Base-by-base conservation (phyloP, 2,329 filamentous ascomycete genomes). In the Epicoccum nigrum region DNA sequence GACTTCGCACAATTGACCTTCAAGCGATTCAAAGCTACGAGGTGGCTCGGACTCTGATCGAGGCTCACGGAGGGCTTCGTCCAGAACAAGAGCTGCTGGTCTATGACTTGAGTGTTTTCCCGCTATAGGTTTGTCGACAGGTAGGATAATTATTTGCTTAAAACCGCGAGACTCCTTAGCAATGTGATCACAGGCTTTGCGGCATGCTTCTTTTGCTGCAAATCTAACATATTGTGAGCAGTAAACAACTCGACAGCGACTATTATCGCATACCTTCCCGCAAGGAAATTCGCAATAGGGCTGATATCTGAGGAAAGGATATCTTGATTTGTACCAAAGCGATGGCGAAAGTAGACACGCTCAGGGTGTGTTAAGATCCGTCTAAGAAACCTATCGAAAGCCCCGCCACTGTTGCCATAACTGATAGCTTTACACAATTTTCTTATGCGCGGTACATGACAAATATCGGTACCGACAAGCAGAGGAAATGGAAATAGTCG, bases 391-490 rank as follows among this genome's bases (percentile, higher is more conserved):
- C 42, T 53, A 9, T 51, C 17, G 13, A 70, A 54, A 4, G 54
- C 45, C 1, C 28, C 42, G 12, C 40, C 40, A 21, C 34, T 44
- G 17, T 40, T 47, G 52, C 28, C 28, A 23, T 48, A 16, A 3
- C 33, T 30, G 23, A 31, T 32, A 48, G 62, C 56, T 15, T 67
- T 71, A 44, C 93, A 71, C 43, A 92, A 77, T 16, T 72, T 70
- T 54, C 78, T 75, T 52, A 96, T 84, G 47, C 91, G 85, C 0
- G 80, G 73, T 50, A 91, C 81, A 50, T 81, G 80, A 71, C 89
- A 91, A 49, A 96, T 87, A 69, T 96, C 92, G 39, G 84, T 93
- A 51, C 92, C 92, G 44, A 96, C 77, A 40, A 81, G 80, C 12
- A 93, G 67, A 1, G 85, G 78, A n/a, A 85, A 78, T 1, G 87